These are phyloP conservation scores for Albifimbria verrucaria DNA, from an alignment of 2,329 filamentous ascomycete species.

Conservation along the genomic window DNA sequence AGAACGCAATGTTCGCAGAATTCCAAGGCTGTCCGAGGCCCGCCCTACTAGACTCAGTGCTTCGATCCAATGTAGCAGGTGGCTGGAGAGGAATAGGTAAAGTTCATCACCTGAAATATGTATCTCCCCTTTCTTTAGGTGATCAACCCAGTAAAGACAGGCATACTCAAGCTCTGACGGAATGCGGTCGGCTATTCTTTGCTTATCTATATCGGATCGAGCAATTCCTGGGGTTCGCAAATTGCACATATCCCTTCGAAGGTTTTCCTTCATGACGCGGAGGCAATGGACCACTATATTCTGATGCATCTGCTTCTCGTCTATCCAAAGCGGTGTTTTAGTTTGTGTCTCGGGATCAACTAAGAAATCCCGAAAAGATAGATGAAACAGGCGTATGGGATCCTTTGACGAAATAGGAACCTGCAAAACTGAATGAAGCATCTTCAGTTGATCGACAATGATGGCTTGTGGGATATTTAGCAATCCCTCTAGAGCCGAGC, in stretches of 20 bases:
- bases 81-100: constrained; percentile 1
- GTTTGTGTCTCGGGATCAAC: too few relatives aligned
- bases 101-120: not conserved
- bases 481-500: too few relatives aligned
- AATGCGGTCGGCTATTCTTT: not conserved
- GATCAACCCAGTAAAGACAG: constrained; percentile 2
- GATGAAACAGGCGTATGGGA: too few relatives aligned
- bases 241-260: too few relatives aligned
- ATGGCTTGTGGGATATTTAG: too few relatives aligned
- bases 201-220: not conserved
- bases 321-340: too few relatives aligned
- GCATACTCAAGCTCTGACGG: constrained; percentile 16
- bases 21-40: too few relatives aligned
- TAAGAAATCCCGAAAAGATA: too few relatives aligned
- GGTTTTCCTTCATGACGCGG: constrained; percentile 13
- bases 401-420: too few relatives aligned
- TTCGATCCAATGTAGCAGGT: constrained; percentile 16
- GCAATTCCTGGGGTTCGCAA: not conserved
- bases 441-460: too few relatives aligned
- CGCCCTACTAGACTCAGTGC: constrained; percentile 29
- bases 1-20: too few relatives aligned
- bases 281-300: constrained; percentile 5
- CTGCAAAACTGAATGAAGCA: too few relatives aligned
- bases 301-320: not conserved
- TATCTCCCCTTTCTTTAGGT: constrained; percentile 1